These are phyloP conservation scores for Agastache rugosa DNA, from an alignment of 257 asterid species.

Conservation along the genomic window DNA sequence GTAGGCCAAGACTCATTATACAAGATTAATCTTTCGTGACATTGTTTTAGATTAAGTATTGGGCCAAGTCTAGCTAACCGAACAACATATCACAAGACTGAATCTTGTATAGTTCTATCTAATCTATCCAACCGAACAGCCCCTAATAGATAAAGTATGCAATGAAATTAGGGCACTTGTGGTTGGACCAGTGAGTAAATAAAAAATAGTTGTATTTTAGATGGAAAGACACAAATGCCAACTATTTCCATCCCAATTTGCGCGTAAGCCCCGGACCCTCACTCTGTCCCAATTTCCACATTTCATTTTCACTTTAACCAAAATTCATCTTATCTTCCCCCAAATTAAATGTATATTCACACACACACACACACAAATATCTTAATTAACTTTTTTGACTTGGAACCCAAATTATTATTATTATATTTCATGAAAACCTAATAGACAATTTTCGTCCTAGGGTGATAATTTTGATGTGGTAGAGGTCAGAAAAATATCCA, in stretches of 20 bases:
- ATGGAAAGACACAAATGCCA: conserved; percentile 28
- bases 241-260: conserved; percentile 26
- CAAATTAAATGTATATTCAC: neutral
- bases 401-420: neutral
- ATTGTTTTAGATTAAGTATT: too few relatives aligned
- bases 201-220: neutral
- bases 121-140: too few relatives aligned
- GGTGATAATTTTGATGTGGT: neutral
- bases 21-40: too few relatives aligned
- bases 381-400: neutral
- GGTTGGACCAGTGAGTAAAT: conserved; percentile 20
- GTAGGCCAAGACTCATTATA: too few relatives aligned
- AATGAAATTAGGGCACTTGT: neutral
- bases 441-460: neutral
- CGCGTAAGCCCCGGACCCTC: conserved; percentile 8
- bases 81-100: too few relatives aligned
- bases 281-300: neutral
- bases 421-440: neutral
- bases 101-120: too few relatives aligned
- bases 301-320: neutral
- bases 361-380: neutral
- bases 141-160: neutral
- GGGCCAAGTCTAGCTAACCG: too few relatives aligned
- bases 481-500: neutral
- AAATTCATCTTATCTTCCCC: neutral